These are phyloP conservation scores for Bruguiera gymnorhiza DNA, from an alignment of 345 rosid genomes.

Conservation along the genomic window DNA sequence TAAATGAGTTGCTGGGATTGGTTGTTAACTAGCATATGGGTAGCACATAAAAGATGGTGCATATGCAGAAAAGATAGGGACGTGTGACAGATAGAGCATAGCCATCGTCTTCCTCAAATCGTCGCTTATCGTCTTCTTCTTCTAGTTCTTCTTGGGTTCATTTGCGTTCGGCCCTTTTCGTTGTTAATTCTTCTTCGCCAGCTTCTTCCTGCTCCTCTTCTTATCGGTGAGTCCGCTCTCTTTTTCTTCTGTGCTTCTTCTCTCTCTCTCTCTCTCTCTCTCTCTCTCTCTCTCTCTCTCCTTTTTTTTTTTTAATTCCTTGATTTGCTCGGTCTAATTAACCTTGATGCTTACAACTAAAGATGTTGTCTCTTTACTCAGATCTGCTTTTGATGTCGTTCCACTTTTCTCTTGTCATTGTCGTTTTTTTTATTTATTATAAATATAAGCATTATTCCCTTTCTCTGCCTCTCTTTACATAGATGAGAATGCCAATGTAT, in stretches of 20 bases:
- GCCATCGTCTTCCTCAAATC: constrained; percentile 49
- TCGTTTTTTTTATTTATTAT: too few species aligned
- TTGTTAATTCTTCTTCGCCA: constrained; percentile 79
- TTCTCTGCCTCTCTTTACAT: too few species aligned
- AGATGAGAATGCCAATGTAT: too few species aligned
- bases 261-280: neutral
- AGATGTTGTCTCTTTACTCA: neutral
- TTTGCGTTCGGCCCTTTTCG: constrained; percentile 80
- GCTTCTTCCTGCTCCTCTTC: constrained; percentile 61
- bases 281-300: too few species aligned
- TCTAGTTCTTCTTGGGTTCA: constrained; percentile 74
- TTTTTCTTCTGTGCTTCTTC: neutral
- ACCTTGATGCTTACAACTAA: neutral
- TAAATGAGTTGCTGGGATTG: too few species aligned
- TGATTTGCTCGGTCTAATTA: neutral
- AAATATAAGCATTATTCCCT: neutral
- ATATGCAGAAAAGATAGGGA: too few species aligned
- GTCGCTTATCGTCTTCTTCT: constrained; percentile 61
- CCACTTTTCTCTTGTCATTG: neutral
- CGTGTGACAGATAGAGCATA: too few species aligned
- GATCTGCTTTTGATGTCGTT: constrained; percentile 19
- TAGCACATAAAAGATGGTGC: too few species aligned
- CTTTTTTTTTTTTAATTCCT: neutral
- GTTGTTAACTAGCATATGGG: too few species aligned
- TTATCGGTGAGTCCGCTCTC: constrained; percentile 63